Percentiles rank a stretch among this genome's conserved stretches.
Evolutionary conservation across 2,329 filamentous ascomycete species (phyloP).

Genomic region (Sporothrix dimorphospora): DNA sequence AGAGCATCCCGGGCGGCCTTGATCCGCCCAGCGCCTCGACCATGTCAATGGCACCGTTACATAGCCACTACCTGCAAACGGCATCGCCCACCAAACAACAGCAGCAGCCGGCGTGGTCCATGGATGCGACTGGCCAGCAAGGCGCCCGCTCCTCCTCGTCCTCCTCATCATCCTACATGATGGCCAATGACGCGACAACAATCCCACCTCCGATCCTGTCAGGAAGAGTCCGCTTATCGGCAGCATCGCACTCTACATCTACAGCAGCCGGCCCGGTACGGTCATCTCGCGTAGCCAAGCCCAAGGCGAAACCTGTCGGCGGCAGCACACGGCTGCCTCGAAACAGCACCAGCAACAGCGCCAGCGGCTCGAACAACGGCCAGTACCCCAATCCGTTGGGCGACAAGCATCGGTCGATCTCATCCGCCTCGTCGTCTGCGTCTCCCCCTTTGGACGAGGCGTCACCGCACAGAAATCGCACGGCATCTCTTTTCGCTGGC

Average conservation of each 20-base stretch:
- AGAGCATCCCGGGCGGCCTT: not conserved
- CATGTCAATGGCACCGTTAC: not conserved
- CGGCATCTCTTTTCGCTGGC: not conserved
- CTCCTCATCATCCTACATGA: not conserved
- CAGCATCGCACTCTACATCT: not conserved
- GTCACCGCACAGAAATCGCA: not conserved
- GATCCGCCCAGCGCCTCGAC: not conserved
- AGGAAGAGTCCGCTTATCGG: not conserved
- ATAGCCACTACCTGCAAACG: not conserved
- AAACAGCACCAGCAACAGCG: not conserved
- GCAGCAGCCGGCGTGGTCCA: not conserved
- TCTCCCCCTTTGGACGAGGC: not conserved
- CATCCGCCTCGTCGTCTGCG: slow-evolving; percentile 24
- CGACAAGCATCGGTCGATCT: slow-evolving; percentile 21
- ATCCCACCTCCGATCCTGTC: not conserved
- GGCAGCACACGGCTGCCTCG: not conserved
- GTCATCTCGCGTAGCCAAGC: not conserved
- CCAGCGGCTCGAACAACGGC: not conserved
- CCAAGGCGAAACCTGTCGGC: not conserved
- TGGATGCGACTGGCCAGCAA: not conserved
- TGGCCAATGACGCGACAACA: not conserved
- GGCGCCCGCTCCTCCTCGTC: not conserved
- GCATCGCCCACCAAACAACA: not conserved
- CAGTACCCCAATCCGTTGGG: not conserved
- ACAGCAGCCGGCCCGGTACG: not conserved